Base-by-base conservation (phyloP, 108 stramenopile species). In the Cyclotella cryptica region DNA sequence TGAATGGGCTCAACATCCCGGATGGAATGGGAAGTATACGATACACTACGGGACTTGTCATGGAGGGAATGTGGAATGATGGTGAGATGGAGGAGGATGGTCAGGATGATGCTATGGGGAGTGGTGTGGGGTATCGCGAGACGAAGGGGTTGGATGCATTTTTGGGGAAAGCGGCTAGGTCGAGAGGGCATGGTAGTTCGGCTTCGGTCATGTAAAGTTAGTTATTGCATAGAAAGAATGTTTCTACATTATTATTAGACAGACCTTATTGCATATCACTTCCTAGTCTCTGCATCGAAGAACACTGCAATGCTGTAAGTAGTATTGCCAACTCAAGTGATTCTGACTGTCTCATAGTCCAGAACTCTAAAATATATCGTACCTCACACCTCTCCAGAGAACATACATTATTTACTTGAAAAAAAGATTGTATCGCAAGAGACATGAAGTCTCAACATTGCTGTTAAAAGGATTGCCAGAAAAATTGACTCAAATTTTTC, bases 21-120 rank as follows among this genome's bases (percentile, higher is more conserved):
- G 61, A 81, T 41, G 80, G 80, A 0, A 74, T 81, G 42, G 80
- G 80, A 8, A 57, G 51, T 35, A 70, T 81, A 68, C 61, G 80
- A 47, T 81, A 81, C 52, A 68, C 65, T 58, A 41, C 35, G 24
- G 80, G 80, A 0, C 15, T 44, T 15, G 73, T 81, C 26, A 22
- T 53, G 0, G 80, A 81, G 54, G 80, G 80, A 8, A n/a, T 54
- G 28, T 81, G 80, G 80, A 61, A 28, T 0, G 72, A 81, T 65
- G 80, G 80, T 13, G 73, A 69, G 69, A 69, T 74, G 8, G 70
- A 79, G 0, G 78, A 72, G 11, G 71, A 69, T 41, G 74, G 57
- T 46, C 27, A 35, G 1, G 59, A 53, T 24, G 29, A 71, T 12
- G 30, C 58, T 53, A 54, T 29, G 39, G 26, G 3, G 5, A 28